Evolutionary conservation across 257 asterid species (phyloP), one percentile per base, ranked within the genome.

Genomic region (Prunella vulgaris): DNA sequence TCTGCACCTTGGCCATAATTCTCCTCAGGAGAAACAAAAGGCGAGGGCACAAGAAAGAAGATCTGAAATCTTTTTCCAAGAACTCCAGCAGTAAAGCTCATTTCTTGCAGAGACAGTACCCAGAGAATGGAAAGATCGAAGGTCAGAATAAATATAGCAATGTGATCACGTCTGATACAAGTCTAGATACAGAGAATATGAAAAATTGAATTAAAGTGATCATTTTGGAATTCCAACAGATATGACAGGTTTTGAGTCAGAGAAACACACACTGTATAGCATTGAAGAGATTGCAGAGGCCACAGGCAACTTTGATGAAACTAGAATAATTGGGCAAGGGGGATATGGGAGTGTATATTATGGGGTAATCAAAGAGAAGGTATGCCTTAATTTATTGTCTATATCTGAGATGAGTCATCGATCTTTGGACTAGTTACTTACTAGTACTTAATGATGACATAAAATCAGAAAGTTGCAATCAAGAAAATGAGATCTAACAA

Each of bases 401-500:
- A 25, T 60, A 2, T 40, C 51, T 8, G 17, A 56, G 54, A 46
- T 18, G 27, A 33, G 1, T 46, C 25, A 2, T 64, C 14, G 64
- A 59, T 13, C 5, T 22, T 57, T 28, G 12, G 60, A 24, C 10
- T n/a, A 21, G 7, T 25, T 10, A 22, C n/a, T n/a, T n/a, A n/a
- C n/a, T n/a, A 25, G 28, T 25, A 25, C 42, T 20, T 54, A 10
- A 7, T 15, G 32, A 2, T 38, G 24, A 12, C 33, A 60, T 24
- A 15, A 71, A 17, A 80, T n/a, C 86, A 91, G 97, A 87, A 88
- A 76, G 84, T 87, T 73, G 97, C 97, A 69, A 75, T 91, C 77
- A 91, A 91, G 86, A 87, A 85, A 79, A 91, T 91, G 97, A 84
- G 93, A 76, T 88, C 96, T 4, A 85, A 81, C 83, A 84, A 83